These are phyloP conservation scores for Pseudognaphalium luteoalbum DNA, from an alignment of 129 eudicot genomes.

Conservation along the genomic window DNA sequence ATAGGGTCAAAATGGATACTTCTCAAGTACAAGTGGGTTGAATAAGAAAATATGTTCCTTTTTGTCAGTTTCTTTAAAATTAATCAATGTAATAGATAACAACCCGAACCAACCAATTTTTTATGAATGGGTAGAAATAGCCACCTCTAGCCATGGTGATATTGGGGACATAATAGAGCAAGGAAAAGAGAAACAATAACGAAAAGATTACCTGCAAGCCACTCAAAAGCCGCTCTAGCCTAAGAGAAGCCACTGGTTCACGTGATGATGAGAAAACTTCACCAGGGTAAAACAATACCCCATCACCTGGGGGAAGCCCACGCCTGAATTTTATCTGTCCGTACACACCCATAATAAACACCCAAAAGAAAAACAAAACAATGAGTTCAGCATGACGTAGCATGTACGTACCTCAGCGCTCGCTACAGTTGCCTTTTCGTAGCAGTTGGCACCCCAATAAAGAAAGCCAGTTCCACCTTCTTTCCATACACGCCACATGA, in stretches of 20 bases:
- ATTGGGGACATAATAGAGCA: background rate
- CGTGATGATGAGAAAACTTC: constrained; percentile 89
- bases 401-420: constrained; percentile 72
- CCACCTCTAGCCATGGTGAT: background rate
- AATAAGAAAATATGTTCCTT: too few relatives aligned
- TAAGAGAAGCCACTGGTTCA: constrained; percentile 92
- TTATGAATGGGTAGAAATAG: background rate
- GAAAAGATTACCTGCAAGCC: constrained; percentile 77
- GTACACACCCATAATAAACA: constrained; percentile 2
- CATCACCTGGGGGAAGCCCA: constrained; percentile 98
- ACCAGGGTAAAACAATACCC: constrained; percentile 93
- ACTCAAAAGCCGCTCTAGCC: constrained; percentile 93
- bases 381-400: background rate
- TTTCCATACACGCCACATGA: constrained; percentile 99
- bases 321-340: constrained; percentile 88
- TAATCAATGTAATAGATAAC: background rate
- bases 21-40: background rate
- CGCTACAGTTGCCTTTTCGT: constrained; percentile 86
- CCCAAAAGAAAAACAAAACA: background rate
- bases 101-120: background rate
- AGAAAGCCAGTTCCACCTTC: constrained; percentile 99
- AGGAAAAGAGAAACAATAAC: background rate
- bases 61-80: too few relatives aligned
- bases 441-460: constrained; percentile 99
- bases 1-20: background rate